Percentiles rank a stretch among this genome's conserved stretches.
Conservation (phyloP, 306 rosid species). For the Gillenia trifoliata region DNA sequence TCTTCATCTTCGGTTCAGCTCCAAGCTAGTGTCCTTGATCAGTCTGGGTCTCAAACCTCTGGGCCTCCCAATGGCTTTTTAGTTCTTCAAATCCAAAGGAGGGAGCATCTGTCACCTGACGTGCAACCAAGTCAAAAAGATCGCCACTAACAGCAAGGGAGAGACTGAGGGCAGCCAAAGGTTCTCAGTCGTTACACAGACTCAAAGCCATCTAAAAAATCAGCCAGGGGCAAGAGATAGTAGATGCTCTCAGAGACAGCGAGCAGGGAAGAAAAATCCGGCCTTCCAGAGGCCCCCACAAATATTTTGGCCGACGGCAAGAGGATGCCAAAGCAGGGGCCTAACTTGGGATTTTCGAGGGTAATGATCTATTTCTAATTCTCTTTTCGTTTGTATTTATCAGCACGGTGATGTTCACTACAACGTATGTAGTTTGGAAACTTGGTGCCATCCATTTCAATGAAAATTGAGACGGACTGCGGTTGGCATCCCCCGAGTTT, state of each 20-base stretch:
- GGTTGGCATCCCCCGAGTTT: not conserved
- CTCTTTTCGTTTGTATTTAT: constrained; percentile 71
- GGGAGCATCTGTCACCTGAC: constrained; percentile 25
- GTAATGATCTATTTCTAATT: constrained; percentile 59
- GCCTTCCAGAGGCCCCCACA: constrained; percentile 91
- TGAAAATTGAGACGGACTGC: constrained; percentile 52
- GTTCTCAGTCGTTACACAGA: constrained; percentile 52
- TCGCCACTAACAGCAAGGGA: constrained; percentile 68
- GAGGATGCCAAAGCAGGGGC: constrained; percentile 69
- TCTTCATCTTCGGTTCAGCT: constrained; percentile 24
- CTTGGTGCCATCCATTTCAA: constrained; percentile 96
- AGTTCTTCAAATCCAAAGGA: constrained; percentile 26
- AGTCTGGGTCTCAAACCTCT: constrained; percentile 35
- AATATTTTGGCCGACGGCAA: constrained; percentile 83
- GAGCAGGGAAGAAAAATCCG: constrained; percentile 77
- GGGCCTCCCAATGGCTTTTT: constrained; percentile 43
- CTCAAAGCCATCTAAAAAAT: constrained; percentile 42
- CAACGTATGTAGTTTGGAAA: constrained; percentile 92
- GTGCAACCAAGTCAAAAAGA: constrained; percentile 30
- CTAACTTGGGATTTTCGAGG: constrained; percentile 73
- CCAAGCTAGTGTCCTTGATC: constrained; percentile 29
- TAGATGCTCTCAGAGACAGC: constrained; percentile 71
- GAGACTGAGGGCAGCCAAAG: constrained; percentile 81
- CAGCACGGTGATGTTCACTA: constrained; percentile 86
- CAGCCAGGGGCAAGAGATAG: constrained; percentile 69